Conservation (phyloP, 108 stramenopile species). For the Nannochloropsis salina region DNA sequence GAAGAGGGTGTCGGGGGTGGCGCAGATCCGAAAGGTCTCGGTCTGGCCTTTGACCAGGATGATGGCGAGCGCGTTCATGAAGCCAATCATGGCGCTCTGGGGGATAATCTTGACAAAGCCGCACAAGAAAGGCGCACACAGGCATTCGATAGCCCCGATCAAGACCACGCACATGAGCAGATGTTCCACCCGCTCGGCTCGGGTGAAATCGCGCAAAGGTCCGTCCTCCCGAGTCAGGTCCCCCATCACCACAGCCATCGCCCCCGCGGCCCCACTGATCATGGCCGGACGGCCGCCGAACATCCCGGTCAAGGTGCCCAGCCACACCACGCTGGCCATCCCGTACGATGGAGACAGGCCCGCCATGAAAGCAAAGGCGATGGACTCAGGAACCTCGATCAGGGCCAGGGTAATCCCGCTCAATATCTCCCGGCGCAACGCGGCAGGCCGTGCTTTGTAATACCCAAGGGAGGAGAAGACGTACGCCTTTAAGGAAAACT, state of each 20-base stretch:
- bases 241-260: conserved; percentile 60
- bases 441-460: background rate
- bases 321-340: conserved; percentile 46
- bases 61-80: conserved; percentile 60
- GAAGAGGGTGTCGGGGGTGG: conserved; percentile 48
- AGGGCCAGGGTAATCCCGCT: conserved; percentile 61
- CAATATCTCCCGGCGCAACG: background rate
- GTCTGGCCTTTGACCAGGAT: conserved; percentile 60
- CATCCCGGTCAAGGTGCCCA: conserved; percentile 57
- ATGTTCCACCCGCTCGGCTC: conserved; percentile 52
- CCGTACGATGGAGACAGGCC: conserved; percentile 59
- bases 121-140: conserved; percentile 53
- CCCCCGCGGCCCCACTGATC: conserved; percentile 63
- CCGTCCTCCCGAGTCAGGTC: conserved; percentile 57
- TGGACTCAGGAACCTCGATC: conserved; percentile 62
- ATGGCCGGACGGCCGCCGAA: conserved; percentile 61
- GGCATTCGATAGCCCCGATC: conserved; percentile 56
- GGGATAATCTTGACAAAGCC: conserved; percentile 60
- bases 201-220: conserved; percentile 44
- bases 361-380: conserved; percentile 62
- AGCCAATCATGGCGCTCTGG: conserved; percentile 61
- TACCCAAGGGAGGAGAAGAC: background rate
- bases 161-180: conserved; percentile 59
- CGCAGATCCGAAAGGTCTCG: conserved; percentile 47
- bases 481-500: background rate